A percentile compares a stretch with the other conserved stretches of the same genome.
These are phyloP conservation scores for Drosera spatulata DNA, from an alignment of 179 eudicot species.

Conservation along the genomic window DNA sequence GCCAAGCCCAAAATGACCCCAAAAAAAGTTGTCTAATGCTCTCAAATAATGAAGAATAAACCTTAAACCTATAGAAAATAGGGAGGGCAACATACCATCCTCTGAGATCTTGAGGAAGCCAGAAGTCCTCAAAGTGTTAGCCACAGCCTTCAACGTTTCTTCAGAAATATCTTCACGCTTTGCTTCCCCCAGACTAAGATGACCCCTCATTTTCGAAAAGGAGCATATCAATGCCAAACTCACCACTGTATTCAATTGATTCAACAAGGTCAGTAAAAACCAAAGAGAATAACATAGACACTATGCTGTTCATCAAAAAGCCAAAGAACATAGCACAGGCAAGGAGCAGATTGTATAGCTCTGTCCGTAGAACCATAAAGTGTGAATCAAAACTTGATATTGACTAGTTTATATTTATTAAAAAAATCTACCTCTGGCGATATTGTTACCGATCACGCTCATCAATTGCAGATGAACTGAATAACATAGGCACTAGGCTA, in stretches of 20 bases:
- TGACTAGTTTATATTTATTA: too few relatives aligned
- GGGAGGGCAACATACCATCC: constrained; percentile 45
- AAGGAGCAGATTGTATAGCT: too few relatives aligned
- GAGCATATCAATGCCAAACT: constrained; percentile 85
- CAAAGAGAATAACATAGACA: constrained; percentile 7
- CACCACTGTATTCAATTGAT: constrained; percentile 46
- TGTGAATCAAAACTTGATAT: too few relatives aligned
- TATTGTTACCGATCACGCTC: too few relatives aligned
- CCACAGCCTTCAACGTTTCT: constrained; percentile 66
- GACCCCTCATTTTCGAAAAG: constrained; percentile 72
- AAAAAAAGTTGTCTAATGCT: too few relatives aligned
- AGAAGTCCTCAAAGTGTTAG: constrained; percentile 63
- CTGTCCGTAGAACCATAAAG: too few relatives aligned
- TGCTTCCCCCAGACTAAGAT: constrained; percentile 54
- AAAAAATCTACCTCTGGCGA: too few relatives aligned
- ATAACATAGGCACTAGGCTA: too few relatives aligned
- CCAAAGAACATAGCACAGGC: too few relatives aligned
- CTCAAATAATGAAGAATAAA: background rate
- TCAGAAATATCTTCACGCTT: constrained; percentile 75
- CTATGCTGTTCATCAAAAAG: too few relatives aligned
- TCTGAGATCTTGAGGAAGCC: constrained; percentile 70
- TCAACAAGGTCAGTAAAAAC: constrained; percentile 33
- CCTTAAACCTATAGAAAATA: constrained; percentile 1
- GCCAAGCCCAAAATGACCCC: too few relatives aligned
- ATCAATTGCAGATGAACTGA: too few relatives aligned